Evolutionary conservation across 345 rosid species (phyloP).

Genomic region (Boechera stricta): DNA sequence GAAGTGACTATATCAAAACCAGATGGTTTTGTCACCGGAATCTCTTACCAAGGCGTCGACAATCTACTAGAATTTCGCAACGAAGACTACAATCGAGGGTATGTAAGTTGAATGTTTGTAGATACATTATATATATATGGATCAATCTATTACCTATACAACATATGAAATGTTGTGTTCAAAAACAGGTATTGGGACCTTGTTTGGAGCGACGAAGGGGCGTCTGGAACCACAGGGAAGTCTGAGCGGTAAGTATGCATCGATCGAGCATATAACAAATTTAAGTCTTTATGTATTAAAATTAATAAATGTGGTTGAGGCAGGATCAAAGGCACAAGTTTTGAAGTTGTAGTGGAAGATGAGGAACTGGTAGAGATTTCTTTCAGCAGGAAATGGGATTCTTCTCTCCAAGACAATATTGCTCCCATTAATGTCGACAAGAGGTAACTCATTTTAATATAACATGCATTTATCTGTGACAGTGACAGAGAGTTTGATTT

Average conservation of each 20-base stretch:
- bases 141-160: not conserved
- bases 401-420: slow-evolving; percentile 49
- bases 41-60: slow-evolving; percentile 64
- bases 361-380: slow-evolving; percentile 66
- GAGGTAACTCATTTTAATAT: slow-evolving; percentile 47
- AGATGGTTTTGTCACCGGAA: slow-evolving; percentile 74
- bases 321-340: slow-evolving; percentile 46
- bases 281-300: not conserved
- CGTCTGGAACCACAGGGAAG: slow-evolving; percentile 59
- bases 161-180: slow-evolving; percentile 2
- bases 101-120: not conserved
- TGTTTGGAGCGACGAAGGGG: slow-evolving; percentile 65
- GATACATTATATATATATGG: not conserved
- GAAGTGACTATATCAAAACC: slow-evolving; percentile 79
- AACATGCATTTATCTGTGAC: slow-evolving; percentile 3
- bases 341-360: slow-evolving; percentile 60
- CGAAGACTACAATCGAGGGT: slow-evolving; percentile 82
- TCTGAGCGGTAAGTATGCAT: slow-evolving; percentile 53
- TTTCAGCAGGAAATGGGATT: slow-evolving; percentile 62
- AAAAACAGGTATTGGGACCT: slow-evolving; percentile 67
- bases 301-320: not conserved
- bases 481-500: slow-evolving; percentile 11
- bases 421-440: slow-evolving; percentile 66
- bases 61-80: slow-evolving; percentile 81
- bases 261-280: not conserved